These are phyloP conservation scores for Xylariaceae sp. DNA, from an alignment of 2,329 filamentous ascomycete species.

Conservation along the genomic window DNA sequence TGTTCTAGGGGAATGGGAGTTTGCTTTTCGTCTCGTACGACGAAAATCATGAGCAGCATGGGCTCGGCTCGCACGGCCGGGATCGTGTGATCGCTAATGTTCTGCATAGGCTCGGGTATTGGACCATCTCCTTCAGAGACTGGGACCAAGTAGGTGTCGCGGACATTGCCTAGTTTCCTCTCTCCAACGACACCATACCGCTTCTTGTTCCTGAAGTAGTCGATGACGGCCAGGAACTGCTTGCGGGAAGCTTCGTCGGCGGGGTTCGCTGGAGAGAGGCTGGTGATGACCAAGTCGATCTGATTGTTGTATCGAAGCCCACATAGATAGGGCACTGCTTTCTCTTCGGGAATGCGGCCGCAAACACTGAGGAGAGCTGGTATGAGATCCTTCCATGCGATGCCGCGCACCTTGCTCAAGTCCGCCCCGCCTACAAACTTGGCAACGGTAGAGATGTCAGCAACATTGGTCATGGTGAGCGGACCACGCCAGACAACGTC, in stretches of 20 bases:
- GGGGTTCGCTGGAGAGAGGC: slow-evolving; percentile 54
- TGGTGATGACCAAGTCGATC: slow-evolving; percentile 80
- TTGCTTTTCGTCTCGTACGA: slow-evolving; percentile 63
- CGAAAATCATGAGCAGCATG: slow-evolving; percentile 78
- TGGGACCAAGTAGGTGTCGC: slow-evolving; percentile 88
- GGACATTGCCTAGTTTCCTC: slow-evolving; percentile 68
- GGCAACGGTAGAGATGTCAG: slow-evolving; percentile 71
- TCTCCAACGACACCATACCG: slow-evolving; percentile 86
- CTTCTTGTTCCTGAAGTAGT: slow-evolving; percentile 79
- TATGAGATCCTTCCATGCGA: slow-evolving; percentile 71
- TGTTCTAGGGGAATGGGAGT: slow-evolving; percentile 30
- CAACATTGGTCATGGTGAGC: slow-evolving; percentile 71
- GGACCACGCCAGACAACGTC: slow-evolving; percentile 75
- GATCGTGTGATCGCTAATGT: slow-evolving; percentile 80
- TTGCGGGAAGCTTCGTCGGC: slow-evolving; percentile 56
- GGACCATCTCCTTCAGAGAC: slow-evolving; percentile 67
- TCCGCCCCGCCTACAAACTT: slow-evolving; percentile 83
- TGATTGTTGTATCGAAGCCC: slow-evolving; percentile 76
- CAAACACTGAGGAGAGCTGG: slow-evolving; percentile 67
- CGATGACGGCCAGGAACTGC: slow-evolving; percentile 72
- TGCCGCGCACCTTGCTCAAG: slow-evolving; percentile 49
- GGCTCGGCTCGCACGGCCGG: slow-evolving; percentile 68
- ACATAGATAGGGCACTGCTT: slow-evolving; percentile 87
- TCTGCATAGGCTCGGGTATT: slow-evolving; percentile 81
- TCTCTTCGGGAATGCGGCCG: slow-evolving; percentile 75